A percentile compares a stretch with the other conserved stretches of the same genome.
Conservation (phyloP, 2,329 filamentous ascomycete species). For the Geosmithia flava region DNA sequence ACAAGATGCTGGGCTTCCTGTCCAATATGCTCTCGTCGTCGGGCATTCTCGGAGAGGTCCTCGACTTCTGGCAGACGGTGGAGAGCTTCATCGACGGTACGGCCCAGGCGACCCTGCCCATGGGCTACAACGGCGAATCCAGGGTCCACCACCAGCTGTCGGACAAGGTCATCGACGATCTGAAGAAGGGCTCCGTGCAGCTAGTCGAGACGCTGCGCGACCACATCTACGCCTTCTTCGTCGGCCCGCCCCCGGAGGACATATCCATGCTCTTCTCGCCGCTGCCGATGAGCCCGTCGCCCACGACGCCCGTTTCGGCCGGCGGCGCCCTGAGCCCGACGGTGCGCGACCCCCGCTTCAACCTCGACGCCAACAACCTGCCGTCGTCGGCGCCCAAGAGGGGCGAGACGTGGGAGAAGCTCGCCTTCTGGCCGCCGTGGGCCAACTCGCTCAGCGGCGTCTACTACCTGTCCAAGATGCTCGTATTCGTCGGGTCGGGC, state of each 20-base stretch:
- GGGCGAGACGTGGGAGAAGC: slow-evolving; percentile 83
- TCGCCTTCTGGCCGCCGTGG: slow-evolving; percentile 92
- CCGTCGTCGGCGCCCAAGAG: slow-evolving; percentile 65
- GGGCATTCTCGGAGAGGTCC: slow-evolving; percentile 76
- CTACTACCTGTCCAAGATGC: slow-evolving; percentile 73
- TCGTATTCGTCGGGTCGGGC: slow-evolving; percentile 73
- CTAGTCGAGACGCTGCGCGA: slow-evolving; percentile 76
- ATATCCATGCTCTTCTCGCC: slow-evolving; percentile 81
- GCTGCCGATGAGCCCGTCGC: slow-evolving; percentile 38
- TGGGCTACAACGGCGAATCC: slow-evolving; percentile 72
- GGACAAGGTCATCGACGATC: slow-evolving; percentile 52
- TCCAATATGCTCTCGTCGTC: slow-evolving; percentile 61
- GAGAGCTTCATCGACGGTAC: slow-evolving; percentile 83
- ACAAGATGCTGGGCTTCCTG: slow-evolving; percentile 68
- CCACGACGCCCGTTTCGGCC: slow-evolving; percentile 12
- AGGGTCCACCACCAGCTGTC: slow-evolving; percentile 71
- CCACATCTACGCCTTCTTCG: slow-evolving; percentile 70
- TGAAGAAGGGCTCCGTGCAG: slow-evolving; percentile 69
- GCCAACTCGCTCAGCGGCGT: slow-evolving; percentile 89
- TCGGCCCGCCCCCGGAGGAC: slow-evolving; percentile 80
- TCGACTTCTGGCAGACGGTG: slow-evolving; percentile 89
- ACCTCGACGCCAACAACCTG: slow-evolving; percentile 64
- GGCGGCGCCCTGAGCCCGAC: slow-evolving; percentile 35
- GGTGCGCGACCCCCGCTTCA: slow-evolving; percentile 60
- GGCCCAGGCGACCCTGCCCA: slow-evolving; percentile 67